Conservation (phyloP, 2,329 filamentous ascomycete species). For the Incumbomyces delicatus region DNA sequence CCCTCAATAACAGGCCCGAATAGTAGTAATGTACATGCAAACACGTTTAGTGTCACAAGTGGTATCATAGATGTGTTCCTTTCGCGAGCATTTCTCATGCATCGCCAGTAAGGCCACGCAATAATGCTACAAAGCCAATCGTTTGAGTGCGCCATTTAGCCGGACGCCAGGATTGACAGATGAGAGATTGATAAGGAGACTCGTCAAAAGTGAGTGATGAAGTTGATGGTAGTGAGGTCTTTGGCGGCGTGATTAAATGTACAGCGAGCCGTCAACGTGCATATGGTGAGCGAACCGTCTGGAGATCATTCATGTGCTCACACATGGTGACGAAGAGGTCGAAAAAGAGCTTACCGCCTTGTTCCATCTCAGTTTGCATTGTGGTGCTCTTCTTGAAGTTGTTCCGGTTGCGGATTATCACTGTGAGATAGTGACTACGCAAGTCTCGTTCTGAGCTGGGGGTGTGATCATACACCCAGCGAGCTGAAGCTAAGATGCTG, state of each 20-base stretch:
- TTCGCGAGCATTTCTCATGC: not conserved
- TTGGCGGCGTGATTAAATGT: slow-evolving; percentile 9
- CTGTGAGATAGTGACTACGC: slow-evolving; percentile 78
- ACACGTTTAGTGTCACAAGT: not conserved
- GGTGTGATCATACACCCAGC: slow-evolving; percentile 81
- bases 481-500: slow-evolving; percentile 77
- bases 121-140: slow-evolving; percentile 5
- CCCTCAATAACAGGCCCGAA: slow-evolving; percentile 1
- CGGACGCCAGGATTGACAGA: slow-evolving; percentile 1
- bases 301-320: slow-evolving; percentile 40
- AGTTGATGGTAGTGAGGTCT: not conserved
- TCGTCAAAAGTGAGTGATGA: slow-evolving; percentile 3
- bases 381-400: slow-evolving; percentile 91
- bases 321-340: slow-evolving; percentile 88
- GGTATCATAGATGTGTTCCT: not conserved
- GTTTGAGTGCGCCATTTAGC: not conserved
- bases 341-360: slow-evolving; percentile 80
- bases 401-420: slow-evolving; percentile 77
- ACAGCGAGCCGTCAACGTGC: slow-evolving; percentile 6
- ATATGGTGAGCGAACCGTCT: slow-evolving; percentile 19
- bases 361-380: slow-evolving; percentile 92
- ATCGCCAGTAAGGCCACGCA: not conserved
- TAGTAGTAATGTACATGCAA: slow-evolving; percentile 4
- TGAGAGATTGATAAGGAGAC: slow-evolving; percentile 3
- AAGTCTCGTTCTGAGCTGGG: slow-evolving; percentile 85